Percentiles rank a stretch among this genome's conserved stretches.
Conservation (phyloP, 768 basidiomycete species). For the Psilocybe sp. region DNA sequence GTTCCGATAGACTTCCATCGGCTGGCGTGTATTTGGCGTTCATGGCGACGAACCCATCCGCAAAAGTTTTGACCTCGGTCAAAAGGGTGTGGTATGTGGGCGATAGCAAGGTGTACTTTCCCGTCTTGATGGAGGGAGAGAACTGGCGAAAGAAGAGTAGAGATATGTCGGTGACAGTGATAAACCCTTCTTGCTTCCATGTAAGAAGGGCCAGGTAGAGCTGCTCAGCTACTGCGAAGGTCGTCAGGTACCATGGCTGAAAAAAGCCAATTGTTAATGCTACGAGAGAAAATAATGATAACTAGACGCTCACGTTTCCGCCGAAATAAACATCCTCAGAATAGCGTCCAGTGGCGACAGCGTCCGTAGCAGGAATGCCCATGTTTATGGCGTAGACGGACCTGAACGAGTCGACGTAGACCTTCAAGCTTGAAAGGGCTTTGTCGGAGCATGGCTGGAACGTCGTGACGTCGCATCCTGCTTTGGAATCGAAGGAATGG, state of each 20-base stretch:
- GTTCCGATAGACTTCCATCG: constrained; percentile 60
- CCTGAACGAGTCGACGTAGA: constrained; percentile 73
- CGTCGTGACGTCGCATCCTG: constrained; percentile 70
- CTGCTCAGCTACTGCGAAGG: constrained; percentile 73
- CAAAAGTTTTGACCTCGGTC: constrained; percentile 46
- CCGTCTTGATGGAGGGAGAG: constrained; percentile 41
- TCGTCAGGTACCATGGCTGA: constrained; percentile 76
- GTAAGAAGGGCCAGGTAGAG: constrained; percentile 69
- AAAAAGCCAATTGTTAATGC: background rate
- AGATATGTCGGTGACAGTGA: constrained; percentile 59
- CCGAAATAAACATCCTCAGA: constrained; percentile 69
- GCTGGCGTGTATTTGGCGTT: constrained; percentile 63
- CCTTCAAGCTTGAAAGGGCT: constrained; percentile 68
- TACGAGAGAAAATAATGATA: background rate
- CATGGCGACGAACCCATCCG: constrained; percentile 63
- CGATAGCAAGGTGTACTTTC: constrained; percentile 50
- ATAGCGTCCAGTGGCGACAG: constrained; percentile 75
- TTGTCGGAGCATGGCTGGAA: constrained; percentile 86
- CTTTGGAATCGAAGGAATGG: constrained; percentile 69
- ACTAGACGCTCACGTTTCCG: constrained; percentile 54
- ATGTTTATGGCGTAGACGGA: constrained; percentile 64
- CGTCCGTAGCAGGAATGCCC: constrained; percentile 47
- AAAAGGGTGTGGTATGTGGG: constrained; percentile 49
- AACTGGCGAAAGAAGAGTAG: constrained; percentile 72
- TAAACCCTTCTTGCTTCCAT: constrained; percentile 51